Base-by-base conservation (phyloP, 2,329 filamentous ascomycete genomes). In the Fusarium nematophilum region DNA sequence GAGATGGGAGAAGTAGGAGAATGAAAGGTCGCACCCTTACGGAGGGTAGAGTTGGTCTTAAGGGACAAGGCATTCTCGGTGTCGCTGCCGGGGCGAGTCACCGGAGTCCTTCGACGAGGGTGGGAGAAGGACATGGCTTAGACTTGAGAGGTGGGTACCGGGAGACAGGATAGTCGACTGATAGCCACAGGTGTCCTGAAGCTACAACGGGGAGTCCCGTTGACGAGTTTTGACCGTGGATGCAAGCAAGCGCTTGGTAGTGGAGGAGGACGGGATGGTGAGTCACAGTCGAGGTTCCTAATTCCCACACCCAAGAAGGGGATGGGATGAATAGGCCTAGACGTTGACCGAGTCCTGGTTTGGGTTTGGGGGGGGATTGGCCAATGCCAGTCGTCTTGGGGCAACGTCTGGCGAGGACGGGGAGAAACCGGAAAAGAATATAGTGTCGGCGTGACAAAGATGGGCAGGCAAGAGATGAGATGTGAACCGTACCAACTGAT, bases 1-100 rank as follows among this genome's bases (percentile, higher is more conserved):
- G 71, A 68, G 73, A 69, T 74, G 56, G 81, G 78, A 70, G 82
- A 83, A 30, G 71, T 64, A 57, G 73, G 81, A 73, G 83, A 83
- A 68, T 86, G 83, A 67, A 86, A 87, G 67, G 90, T 92, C 49
- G 89, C 86, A 70, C 87, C 87, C 79, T 92, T 92, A 73, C 81
- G 84, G 75, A 92, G 83, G 74, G 80, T 77, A 74, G 66, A 70
- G 64, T 53, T 70, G 50, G 66, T 79, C 62, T 73, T 73, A 67
- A 72, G 73, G 63, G 66, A 70, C 70, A 76, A 73, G 44, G 53
- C 65, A 58, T 62, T 64, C 50, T 75, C 70, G 48, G 62, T 56
- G 57, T 73, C 69, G 62, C 67, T 70, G 54, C 66, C 73, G 58
- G 70, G 66, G 62, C 74, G 74, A 76, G 76, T 76, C 71, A 76